Conservation (phyloP, 208 protist species). For the Porcisia hertigi region DNA sequence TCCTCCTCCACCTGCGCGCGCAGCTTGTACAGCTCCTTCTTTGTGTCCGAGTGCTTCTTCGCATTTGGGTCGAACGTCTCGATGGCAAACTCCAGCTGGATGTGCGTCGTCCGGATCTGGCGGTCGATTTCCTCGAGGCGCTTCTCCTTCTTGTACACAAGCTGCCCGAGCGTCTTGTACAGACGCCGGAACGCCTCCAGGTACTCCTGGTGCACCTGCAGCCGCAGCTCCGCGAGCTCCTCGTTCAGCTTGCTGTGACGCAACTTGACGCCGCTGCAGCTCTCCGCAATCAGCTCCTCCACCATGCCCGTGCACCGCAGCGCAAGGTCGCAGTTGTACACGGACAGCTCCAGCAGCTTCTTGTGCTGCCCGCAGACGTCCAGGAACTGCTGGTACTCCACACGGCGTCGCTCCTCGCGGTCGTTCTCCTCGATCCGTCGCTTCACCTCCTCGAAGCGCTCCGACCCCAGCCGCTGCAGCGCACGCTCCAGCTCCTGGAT, state of each 20-base stretch:
- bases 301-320: conserved; percentile 61
- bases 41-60: no score
- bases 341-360: conserved; percentile 80
- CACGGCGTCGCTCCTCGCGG: conserved; percentile 76
- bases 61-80: no score
- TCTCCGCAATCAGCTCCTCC: conserved; percentile 75
- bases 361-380: conserved; percentile 77
- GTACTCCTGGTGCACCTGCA: conserved; percentile 26
- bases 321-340: conserved; percentile 75
- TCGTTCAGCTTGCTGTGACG: conserved; percentile 71
- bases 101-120: no score
- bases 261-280: conserved; percentile 72
- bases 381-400: conserved; percentile 84
- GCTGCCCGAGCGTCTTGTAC: conserved; percentile 79
- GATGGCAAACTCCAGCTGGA: no score
- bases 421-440: conserved; percentile 84
- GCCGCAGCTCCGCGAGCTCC: conserved; percentile 41
- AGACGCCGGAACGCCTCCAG: conserved; percentile 32
- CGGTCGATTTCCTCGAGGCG: no score
- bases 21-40: no score
- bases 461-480: conserved; percentile 72
- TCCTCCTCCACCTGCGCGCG: no score
- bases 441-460: conserved; percentile 87
- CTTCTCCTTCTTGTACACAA: conserved; percentile 85
- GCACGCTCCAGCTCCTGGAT: conserved; percentile 82